Percentiles rank a stretch among this genome's conserved stretches.
phyloP scores from a whole-genome alignment of 2,329 filamentous ascomycete species.

The Cladophialophora immunda region DNA sequence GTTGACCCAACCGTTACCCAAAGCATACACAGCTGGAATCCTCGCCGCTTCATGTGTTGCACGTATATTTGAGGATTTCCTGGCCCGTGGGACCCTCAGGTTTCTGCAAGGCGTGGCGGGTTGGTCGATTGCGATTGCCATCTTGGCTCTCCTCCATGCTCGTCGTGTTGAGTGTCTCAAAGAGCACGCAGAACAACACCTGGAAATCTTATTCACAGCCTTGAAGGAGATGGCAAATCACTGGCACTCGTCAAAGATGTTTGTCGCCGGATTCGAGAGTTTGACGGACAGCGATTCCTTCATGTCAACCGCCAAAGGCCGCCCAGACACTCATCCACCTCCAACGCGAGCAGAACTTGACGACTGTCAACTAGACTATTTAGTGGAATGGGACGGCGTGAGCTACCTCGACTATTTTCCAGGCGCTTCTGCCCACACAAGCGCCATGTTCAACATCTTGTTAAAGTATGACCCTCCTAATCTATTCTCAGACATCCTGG shows the following conservation, averaged over 20 bases:
- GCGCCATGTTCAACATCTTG: conserved; percentile 2
- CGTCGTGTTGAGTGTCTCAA: conserved; percentile 44
- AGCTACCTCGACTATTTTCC: conserved; percentile 17
- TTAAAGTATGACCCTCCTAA: conserved; percentile 10
- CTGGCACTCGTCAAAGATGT: conserved; percentile 50
- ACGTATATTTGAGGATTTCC: conserved; percentile 50
- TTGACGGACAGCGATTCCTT: conserved; percentile 32
- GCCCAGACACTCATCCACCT: too few species aligned
- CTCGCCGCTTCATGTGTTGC: conserved; percentile 52
- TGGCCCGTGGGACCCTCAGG: conserved; percentile 49
- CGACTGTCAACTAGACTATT: conserved; percentile 47
- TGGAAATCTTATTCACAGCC: conserved; percentile 45
- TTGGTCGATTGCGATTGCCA: conserved; percentile 54
- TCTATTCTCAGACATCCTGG: neutral
- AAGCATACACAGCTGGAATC: conserved; percentile 44
- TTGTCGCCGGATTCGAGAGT: conserved; percentile 43
- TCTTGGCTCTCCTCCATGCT: conserved; percentile 53
- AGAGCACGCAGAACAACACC: conserved; percentile 44
- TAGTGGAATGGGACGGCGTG: neutral
- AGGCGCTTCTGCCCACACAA: neutral
- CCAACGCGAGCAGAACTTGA: too few species aligned
- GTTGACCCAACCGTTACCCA: conserved; percentile 47
- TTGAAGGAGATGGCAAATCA: conserved; percentile 47
- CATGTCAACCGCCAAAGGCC: too few species aligned
- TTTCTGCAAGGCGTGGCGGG: conserved; percentile 55